phyloP scores from a whole-genome alignment of 1,139 yeast species.

The Kluyveromyces sp. region DNA sequence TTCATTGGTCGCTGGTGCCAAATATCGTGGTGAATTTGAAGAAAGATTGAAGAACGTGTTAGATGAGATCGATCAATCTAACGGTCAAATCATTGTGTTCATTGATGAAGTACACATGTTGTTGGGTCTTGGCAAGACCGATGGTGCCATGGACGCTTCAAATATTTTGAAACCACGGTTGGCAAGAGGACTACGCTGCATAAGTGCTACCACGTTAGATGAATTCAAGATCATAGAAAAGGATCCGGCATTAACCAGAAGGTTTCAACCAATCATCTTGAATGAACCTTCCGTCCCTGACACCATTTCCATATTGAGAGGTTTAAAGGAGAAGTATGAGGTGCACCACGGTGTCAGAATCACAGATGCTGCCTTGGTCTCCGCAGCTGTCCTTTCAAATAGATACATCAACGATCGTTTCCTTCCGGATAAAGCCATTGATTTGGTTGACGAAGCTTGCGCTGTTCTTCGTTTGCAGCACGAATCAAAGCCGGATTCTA shows the following conservation, averaged over 20 bases:
- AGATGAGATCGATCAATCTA: conserved; percentile 77
- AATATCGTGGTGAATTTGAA: conserved; percentile 93
- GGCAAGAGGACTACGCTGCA: conserved; percentile 91
- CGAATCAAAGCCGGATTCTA: conserved; percentile 93
- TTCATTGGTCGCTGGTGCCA: conserved; percentile 86
- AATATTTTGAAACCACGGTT: conserved; percentile 88
- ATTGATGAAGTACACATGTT: conserved; percentile 90
- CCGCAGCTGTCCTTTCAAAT: conserved; percentile 86
- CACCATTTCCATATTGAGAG: conserved; percentile 85
- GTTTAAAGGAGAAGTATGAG: conserved; percentile 88
- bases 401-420: conserved; percentile 88
- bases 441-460: conserved; percentile 94
- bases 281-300: conserved; percentile 92
- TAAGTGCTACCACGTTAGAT: conserved; percentile 92
- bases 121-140: conserved; percentile 89
- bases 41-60: conserved; percentile 77
- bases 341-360: conserved; percentile 98
- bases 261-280: conserved; percentile 84
- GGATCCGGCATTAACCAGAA: conserved; percentile 85
- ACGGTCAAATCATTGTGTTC: conserved; percentile 74
- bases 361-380: conserved; percentile 85
- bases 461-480: conserved; percentile 90
- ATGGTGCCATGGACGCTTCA: conserved; percentile 94
- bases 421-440: conserved; percentile 94
- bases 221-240: conserved; percentile 88